Conservation (phyloP, 108 stramenopile genomes). For the Parietichytrium sp. region DNA sequence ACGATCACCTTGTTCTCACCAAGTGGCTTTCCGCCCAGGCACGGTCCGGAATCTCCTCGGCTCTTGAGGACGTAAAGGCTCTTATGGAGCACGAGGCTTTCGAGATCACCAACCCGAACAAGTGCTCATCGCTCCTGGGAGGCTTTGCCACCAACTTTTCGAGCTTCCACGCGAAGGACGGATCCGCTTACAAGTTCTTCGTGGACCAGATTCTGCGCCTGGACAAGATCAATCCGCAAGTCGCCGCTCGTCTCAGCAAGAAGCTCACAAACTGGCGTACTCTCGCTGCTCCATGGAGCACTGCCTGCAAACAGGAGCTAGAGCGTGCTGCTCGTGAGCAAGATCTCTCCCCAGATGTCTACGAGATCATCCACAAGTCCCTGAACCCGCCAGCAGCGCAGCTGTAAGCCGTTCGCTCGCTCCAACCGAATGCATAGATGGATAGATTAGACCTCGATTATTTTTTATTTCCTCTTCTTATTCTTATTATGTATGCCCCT, state of each 20-base stretch:
- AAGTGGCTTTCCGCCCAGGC: slow-evolving; percentile 68
- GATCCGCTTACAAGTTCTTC: slow-evolving; percentile 83
- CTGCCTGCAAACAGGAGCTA: neutral
- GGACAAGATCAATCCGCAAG: slow-evolving; percentile 85
- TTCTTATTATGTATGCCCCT: no score
- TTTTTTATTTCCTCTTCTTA: no score
- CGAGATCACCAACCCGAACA: slow-evolving; percentile 84
- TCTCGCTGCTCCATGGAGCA: slow-evolving; percentile 61
- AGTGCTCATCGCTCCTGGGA: slow-evolving; percentile 75
- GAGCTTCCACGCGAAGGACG: slow-evolving; percentile 78
- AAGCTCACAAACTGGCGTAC: slow-evolving; percentile 76
- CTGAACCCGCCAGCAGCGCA: neutral
- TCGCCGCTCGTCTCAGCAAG: slow-evolving; percentile 74
- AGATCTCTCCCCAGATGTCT: slow-evolving; percentile 19
- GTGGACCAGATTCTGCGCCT: slow-evolving; percentile 72
- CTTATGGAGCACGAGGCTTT: slow-evolving; percentile 79
- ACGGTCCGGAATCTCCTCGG: neutral
- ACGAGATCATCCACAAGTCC: slow-evolving; percentile 24
- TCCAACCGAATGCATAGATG: no score
- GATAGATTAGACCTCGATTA: no score
- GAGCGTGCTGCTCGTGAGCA: slow-evolving; percentile 6
- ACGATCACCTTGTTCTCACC: slow-evolving; percentile 66
- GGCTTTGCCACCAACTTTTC: slow-evolving; percentile 72
- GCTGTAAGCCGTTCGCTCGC: no score
- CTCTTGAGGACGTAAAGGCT: slow-evolving; percentile 25